Evolutionary conservation across 768 basidiomycete genomes (phyloP), one percentile per base, ranked within the genome.

Genomic region (Cubamyces sp.): DNA sequence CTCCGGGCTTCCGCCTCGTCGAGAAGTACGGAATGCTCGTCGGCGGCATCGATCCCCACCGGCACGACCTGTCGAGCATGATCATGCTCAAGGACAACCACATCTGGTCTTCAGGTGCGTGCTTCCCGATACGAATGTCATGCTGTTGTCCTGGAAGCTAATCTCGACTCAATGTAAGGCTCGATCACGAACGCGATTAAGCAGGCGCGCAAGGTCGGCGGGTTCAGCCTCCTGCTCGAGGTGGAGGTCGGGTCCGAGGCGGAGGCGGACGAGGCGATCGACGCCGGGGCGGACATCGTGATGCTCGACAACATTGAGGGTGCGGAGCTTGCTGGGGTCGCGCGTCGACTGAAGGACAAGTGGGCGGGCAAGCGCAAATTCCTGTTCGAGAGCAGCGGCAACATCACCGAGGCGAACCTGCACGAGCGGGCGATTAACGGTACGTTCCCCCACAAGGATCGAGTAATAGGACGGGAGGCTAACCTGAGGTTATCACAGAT

Each of bases 1-100:
- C 96, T 1, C 96, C 96, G 34, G 90, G 96, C 2, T 99, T 99
- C 79, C 82, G 97, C 49, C 80, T 98, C 30, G 96, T 98, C 5
- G 97, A 99, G 76, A 99, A 99, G 75, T 98, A 99, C 73, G 97
- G 89, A 3, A 98, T 99, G 97, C 76, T 98, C 47, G 93, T 98
- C 15, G 97, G 97, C 18, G 97, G 97, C 6, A 90, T 98, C 68
- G 96, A 99, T 73, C 79, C 92, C 9, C 97, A 99, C 78, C 86
- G 97, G 23, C 90, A 97, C 67, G 96, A 98, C 74, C 82, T 98
- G n/a, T 95, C 92, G 28, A 92, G 91, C 73, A 98, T 99, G 97
- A 96, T 99, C 71, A 99, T 99, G 97, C 85, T 99, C 70, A 98
- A 98, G 76, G 97, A 99, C 70, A 99, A 99, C 73, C 97, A 99